Conservation (phyloP, 2,329 filamentous ascomycete genomes). For the Ceratocystis eucalypticola region DNA sequence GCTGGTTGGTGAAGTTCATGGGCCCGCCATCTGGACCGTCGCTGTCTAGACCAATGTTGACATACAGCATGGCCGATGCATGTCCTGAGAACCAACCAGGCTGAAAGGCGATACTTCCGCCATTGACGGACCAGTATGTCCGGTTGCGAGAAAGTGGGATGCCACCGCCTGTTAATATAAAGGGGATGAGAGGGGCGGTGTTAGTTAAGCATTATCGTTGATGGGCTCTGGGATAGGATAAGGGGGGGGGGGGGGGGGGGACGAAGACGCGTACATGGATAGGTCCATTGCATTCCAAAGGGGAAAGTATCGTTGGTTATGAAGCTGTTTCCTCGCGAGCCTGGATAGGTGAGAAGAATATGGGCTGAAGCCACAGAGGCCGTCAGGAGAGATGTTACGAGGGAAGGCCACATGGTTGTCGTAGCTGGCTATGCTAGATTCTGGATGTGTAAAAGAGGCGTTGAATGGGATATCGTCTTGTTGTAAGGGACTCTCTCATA, state of each 20-base stretch:
- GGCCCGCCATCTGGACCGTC: constrained; percentile 32
- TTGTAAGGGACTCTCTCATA: not conserved
- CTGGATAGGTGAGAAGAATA: constrained; percentile 51
- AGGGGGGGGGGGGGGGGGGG: no score
- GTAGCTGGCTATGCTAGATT: not conserved
- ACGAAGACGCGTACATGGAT: constrained; percentile 44
- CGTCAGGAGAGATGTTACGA: constrained; percentile 4
- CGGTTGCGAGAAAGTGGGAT: constrained; percentile 58
- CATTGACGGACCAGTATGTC: constrained; percentile 65
- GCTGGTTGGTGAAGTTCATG: constrained; percentile 43
- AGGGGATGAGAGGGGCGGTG: not conserved
- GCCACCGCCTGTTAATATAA: constrained; percentile 51
- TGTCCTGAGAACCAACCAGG: constrained; percentile 84
- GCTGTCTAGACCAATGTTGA: constrained; percentile 68
- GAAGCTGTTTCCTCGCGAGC: constrained; percentile 53
- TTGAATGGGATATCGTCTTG: not conserved
- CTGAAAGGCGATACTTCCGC: constrained; percentile 64
- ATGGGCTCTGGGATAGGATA: not conserved
- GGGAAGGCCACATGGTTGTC: not conserved
- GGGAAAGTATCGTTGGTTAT: constrained; percentile 49
- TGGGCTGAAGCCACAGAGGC: constrained; percentile 27
- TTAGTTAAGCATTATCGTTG: not conserved
- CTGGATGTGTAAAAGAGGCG: not conserved
- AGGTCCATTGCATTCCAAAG: constrained; percentile 58
- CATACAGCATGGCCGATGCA: constrained; percentile 58